A percentile compares a stretch with the other conserved stretches of the same genome.
Conservation (phyloP, 2,329 filamentous ascomycete species). For the Trichoderma koningiopsis region DNA sequence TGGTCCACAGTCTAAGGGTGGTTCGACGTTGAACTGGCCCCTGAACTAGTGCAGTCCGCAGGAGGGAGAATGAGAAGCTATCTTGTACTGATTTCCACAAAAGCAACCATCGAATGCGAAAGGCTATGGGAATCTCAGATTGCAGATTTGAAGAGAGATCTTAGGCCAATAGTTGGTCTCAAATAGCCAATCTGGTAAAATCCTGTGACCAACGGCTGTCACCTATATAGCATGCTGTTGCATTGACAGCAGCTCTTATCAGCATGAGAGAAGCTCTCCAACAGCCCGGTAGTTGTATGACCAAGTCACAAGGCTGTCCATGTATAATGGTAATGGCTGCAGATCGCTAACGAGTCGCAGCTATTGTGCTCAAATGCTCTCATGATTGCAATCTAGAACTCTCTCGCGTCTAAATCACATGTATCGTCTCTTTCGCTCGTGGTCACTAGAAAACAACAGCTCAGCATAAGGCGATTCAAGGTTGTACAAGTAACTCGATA, state of each 20-base stretch:
- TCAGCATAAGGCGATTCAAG: not conserved
- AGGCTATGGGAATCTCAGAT: not conserved
- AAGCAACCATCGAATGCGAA: not conserved
- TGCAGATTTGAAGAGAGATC: not conserved
- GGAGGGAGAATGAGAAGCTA: not conserved
- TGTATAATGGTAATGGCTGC: not conserved
- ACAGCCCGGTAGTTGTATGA: not conserved
- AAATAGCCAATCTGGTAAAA: not conserved
- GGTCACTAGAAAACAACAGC: not conserved
- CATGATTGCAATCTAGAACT: not conserved
- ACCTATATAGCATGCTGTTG: no score
- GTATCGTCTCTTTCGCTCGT: not conserved
- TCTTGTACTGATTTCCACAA: not conserved
- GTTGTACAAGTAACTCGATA: not conserved
- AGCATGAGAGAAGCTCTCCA: not conserved
- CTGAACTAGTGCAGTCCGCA: not conserved
- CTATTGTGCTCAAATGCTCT: not conserved
- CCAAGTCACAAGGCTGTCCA: not conserved
- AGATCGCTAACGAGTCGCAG: not conserved
- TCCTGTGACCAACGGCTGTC: no score
- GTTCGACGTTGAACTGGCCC: not conserved
- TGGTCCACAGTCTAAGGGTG: not conserved
- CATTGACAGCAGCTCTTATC: no score
- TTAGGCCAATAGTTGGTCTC: not conserved
- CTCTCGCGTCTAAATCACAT: not conserved